A percentile compares a stretch with the other conserved stretches of the same genome.
phyloP scores from a whole-genome alignment of 108 stramenopile genomes.

The Phaeodactylum tricornutum region DNA sequence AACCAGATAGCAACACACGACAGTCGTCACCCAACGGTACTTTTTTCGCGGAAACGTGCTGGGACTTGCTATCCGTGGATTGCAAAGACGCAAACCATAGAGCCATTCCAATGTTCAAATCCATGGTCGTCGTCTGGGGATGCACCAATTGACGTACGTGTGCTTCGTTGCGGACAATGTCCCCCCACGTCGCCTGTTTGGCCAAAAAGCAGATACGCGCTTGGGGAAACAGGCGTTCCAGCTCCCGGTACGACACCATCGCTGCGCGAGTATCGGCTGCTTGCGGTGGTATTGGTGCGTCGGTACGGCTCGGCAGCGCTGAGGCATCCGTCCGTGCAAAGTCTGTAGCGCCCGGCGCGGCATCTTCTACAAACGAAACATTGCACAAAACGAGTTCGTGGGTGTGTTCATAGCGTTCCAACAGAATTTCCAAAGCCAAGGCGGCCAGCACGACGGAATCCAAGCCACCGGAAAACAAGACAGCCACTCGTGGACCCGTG shows the following conservation, averaged over 20 bases:
- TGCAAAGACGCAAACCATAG: slow-evolving; percentile 90
- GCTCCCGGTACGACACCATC: slow-evolving; percentile 49
- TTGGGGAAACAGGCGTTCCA: slow-evolving; percentile 54
- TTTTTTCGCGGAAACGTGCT: too few species aligned
- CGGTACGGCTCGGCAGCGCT: too few species aligned
- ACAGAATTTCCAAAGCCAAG: slow-evolving; percentile 59
- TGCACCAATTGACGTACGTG: slow-evolving; percentile 51
- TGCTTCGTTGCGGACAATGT: slow-evolving; percentile 40
- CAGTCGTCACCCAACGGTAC: too few species aligned
- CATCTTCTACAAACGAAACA: slow-evolving; percentile 62
- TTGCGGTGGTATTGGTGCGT: too few species aligned
- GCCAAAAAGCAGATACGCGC: slow-evolving; percentile 33
- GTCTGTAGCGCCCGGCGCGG: not conserved
- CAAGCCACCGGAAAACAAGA: slow-evolving; percentile 94
- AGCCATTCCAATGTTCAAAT: slow-evolving; percentile 93
- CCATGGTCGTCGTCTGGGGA: slow-evolving; percentile 83
- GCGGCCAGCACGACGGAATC: slow-evolving; percentile 93
- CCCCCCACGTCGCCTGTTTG: slow-evolving; percentile 63
- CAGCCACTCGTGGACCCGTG: slow-evolving; percentile 49
- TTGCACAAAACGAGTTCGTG: slow-evolving; percentile 57
- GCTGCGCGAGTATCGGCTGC: slow-evolving; percentile 88
- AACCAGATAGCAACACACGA: slow-evolving; percentile 73
- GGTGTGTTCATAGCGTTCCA: too few species aligned
- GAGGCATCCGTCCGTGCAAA: not conserved
- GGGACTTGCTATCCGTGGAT: slow-evolving; percentile 3